Evolutionary conservation across 257 asterid genomes (phyloP), one percentile per base, ranked within the genome.

Genomic region (Gardenia jasminoides): DNA sequence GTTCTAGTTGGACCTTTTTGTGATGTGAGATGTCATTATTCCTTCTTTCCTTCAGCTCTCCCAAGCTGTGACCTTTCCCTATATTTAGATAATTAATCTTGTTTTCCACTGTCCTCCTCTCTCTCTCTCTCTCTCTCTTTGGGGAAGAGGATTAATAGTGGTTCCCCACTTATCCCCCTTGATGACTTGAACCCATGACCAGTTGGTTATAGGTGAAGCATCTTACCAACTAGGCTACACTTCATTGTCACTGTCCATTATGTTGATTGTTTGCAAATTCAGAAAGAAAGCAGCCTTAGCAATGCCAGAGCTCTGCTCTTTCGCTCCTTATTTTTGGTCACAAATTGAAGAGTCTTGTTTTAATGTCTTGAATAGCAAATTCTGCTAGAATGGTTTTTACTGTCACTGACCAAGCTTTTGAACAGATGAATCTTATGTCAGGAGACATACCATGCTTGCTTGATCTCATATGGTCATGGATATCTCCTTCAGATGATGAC

Each of bases 381-480:
- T 73, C 30, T 72, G 41, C 69, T 58, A 13, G 41, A 56, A 33
- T 84, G 73, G 43, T 75, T 61, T 19, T 54, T 72, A 62, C 75
- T 68, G 33, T 82, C 70, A 76, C 76, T 88, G 84, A 87, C 88
- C 62, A 73, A 86, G 65, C 82, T 79, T 87, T 80, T 70, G 56
- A 83, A 72, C 97, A 96, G 98, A 92, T 93, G 94, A 91, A 84
- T 87, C 98, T 96, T 84, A 96, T 96, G 97, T 79, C 89, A 78
- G 99, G 97, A 80, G 96, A 93, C 87, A 90, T 96, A 68, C 98
- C 98, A 76, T 84, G 83, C 75, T 84, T 96, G 88, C 96, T 96
- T 62, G 97, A 92, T 82, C 92, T 92, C 83, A 86, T 96, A 56
- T 93, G 88, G 92, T 90, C 97, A 78, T 96, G 99, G 99, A 92